A percentile compares a stretch with the other conserved stretches of the same genome.
Evolutionary conservation across 2,329 filamentous ascomycete species (phyloP).

Genomic region (Ophiostoma ips): DNA sequence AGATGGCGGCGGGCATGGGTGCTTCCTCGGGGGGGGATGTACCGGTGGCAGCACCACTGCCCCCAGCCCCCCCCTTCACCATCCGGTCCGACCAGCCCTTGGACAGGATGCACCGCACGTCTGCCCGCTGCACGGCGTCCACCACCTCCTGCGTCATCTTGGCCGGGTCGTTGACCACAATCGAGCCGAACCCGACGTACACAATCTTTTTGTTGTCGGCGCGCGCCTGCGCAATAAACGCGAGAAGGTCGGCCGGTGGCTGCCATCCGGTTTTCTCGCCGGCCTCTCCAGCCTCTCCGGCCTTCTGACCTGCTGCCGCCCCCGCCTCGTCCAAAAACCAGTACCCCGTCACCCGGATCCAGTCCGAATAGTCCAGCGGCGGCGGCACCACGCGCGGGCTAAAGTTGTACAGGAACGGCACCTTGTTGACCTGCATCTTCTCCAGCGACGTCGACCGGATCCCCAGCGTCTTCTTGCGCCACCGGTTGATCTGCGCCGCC

Average conservation of each 20-base stretch:
- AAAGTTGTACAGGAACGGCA: slow-evolving; percentile 98
- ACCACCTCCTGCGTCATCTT: slow-evolving; percentile 88
- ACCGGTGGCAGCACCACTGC: too few species aligned
- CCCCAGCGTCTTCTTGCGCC: slow-evolving; percentile 69
- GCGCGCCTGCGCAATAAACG: slow-evolving; percentile 74
- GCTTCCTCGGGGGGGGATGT: not conserved
- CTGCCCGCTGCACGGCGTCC: slow-evolving; percentile 77
- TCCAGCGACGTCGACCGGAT: slow-evolving; percentile 71
- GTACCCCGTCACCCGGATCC: slow-evolving; percentile 94
- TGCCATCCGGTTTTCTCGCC: slow-evolving; percentile 36
- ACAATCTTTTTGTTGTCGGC: slow-evolving; percentile 79
- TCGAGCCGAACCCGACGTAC: slow-evolving; percentile 93
- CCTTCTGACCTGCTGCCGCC: slow-evolving; percentile 44
- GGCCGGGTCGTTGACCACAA: slow-evolving; percentile 79
- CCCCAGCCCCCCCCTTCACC: slow-evolving; percentile 16
- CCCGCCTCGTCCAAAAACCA: slow-evolving; percentile 78
- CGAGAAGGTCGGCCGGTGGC: slow-evolving; percentile 59
- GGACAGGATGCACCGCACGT: slow-evolving; percentile 85
- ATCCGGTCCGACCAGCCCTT: slow-evolving; percentile 91
- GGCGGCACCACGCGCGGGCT: slow-evolving; percentile 87
- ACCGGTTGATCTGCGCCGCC: slow-evolving; percentile 78
- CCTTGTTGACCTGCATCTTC: slow-evolving; percentile 90
- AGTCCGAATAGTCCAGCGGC: slow-evolving; percentile 89
- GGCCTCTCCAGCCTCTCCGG: slow-evolving; percentile 4
- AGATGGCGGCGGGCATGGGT: slow-evolving; percentile 37